These are phyloP conservation scores for Piper longum DNA, from an alignment of 164 flowering plant genomes.

Conservation along the genomic window DNA sequence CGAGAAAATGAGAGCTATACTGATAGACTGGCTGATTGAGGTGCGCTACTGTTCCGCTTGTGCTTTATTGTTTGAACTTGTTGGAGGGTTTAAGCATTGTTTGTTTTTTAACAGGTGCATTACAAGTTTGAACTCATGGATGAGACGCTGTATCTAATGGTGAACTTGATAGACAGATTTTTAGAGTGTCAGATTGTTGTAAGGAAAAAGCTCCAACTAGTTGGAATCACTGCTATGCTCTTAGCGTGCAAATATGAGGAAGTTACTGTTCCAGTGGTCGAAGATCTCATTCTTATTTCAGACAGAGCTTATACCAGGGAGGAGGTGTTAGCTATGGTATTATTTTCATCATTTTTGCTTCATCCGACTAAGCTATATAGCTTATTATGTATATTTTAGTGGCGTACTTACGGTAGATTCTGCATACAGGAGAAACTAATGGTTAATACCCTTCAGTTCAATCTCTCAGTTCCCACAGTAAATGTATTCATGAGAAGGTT, in stretches of 20 bases:
- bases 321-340: slow-evolving; percentile 81
- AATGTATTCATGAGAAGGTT: slow-evolving; percentile 75
- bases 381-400: background rate
- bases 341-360: background rate
- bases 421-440: slow-evolving; percentile 62
- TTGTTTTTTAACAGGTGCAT: slow-evolving; percentile 42
- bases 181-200: slow-evolving; percentile 37
- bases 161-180: slow-evolving; percentile 72
- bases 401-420: background rate
- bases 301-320: slow-evolving; percentile 66
- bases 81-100: background rate
- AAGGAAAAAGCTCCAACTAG: slow-evolving; percentile 78
- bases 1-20: slow-evolving; percentile 78
- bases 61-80: background rate
- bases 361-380: background rate
- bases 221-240: slow-evolving; percentile 84
- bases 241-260: slow-evolving; percentile 91
- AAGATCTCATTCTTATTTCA: slow-evolving; percentile 67
- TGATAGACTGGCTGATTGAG: slow-evolving; percentile 93
- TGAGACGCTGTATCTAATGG: slow-evolving; percentile 66
- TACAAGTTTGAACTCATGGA: slow-evolving; percentile 83
- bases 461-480: slow-evolving; percentile 66
- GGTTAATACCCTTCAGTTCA: slow-evolving; percentile 57
- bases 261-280: slow-evolving; percentile 79
- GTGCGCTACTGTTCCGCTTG: slow-evolving; percentile 12